These are phyloP conservation scores for Bolboschoenus planiculmis DNA, from an alignment of 176 grass and related monocot species.

Conservation along the genomic window DNA sequence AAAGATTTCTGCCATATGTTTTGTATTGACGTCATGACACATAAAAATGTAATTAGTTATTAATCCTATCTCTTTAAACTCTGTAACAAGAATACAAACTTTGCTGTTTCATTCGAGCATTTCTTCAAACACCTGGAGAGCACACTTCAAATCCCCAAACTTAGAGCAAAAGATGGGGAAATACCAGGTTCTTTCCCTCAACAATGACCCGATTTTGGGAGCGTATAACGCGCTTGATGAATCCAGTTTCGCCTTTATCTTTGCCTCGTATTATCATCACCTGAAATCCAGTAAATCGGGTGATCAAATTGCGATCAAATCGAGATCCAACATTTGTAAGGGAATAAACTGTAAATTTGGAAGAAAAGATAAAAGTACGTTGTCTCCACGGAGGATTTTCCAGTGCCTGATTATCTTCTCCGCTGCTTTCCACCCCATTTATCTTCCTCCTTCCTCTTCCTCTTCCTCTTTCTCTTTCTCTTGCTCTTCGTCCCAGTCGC, in stretches of 20 bases:
- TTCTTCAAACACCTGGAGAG: background rate
- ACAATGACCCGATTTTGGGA: slow-evolving; percentile 94
- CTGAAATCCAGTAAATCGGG: slow-evolving; percentile 24
- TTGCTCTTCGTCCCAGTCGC: background rate
- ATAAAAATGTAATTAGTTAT: background rate
- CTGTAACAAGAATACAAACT: background rate
- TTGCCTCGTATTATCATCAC: slow-evolving; percentile 96
- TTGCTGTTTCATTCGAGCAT: background rate
- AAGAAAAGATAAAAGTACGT: slow-evolving; percentile 27
- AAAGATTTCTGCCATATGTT: background rate
- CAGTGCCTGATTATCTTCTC: slow-evolving; percentile 73
- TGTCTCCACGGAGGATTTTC: slow-evolving; percentile 91
- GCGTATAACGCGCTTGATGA: slow-evolving; percentile 84
- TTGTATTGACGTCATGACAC: background rate
- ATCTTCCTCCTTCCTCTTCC: background rate
- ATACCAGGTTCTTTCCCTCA: slow-evolving; percentile 92
- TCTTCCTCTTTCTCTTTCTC: background rate
- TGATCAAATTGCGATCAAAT: background rate
- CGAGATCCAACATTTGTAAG: background rate
- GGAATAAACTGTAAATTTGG: background rate
- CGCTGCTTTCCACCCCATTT: slow-evolving; percentile 86
- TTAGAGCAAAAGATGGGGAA: background rate
- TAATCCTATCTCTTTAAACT: background rate
- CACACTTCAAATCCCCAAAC: background rate
- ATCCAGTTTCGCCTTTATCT: slow-evolving; percentile 70